A percentile compares a stretch with the other conserved stretches of the same genome.
Conservation (phyloP, 2,329 filamentous ascomycete genomes). For the Calonectria leucothoes region DNA sequence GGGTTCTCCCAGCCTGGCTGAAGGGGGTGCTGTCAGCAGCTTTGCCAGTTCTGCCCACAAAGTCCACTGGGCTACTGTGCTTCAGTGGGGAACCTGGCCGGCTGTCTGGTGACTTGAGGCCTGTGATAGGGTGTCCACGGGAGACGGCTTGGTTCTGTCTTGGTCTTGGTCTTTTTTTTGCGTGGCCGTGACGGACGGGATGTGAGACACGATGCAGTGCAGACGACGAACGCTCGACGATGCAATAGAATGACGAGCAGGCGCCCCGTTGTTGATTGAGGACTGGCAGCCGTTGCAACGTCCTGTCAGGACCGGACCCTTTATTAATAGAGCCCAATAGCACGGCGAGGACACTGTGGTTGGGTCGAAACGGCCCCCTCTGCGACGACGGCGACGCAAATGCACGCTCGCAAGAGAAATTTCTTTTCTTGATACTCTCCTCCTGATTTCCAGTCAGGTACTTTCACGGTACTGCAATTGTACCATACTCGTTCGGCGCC, state of each 20-base stretch:
- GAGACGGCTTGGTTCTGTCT: neutral
- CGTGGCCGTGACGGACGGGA: neutral
- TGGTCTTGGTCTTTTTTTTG: neutral
- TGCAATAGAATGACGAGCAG: conserved; percentile 13
- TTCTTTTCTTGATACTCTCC: neutral
- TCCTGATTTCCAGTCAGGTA: neutral
- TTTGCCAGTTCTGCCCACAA: neutral
- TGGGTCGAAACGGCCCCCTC: neutral
- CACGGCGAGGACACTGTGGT: neutral
- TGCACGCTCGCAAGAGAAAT: neutral
- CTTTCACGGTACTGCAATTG: conserved; percentile 1
- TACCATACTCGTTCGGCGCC: conserved; percentile 29
- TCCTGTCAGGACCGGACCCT: neutral
- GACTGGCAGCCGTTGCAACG: neutral
- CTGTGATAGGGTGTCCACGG: conserved; percentile 32
- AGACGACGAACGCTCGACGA: neutral
- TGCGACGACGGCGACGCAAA: neutral
- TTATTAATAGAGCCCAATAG: conserved; percentile 9
- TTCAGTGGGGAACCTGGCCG: conserved; percentile 1
- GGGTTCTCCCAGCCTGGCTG: conserved; percentile 15
- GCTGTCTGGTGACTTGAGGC: conserved; percentile 33
- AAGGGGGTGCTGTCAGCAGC: neutral
- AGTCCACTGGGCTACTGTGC: neutral
- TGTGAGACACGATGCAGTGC: conserved; percentile 9
- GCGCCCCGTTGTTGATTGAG: neutral